A percentile compares a stretch with the other conserved stretches of the same genome.
Conservation (phyloP, 352 stramenopile genomes). For the Globisporangium spiculum region DNA sequence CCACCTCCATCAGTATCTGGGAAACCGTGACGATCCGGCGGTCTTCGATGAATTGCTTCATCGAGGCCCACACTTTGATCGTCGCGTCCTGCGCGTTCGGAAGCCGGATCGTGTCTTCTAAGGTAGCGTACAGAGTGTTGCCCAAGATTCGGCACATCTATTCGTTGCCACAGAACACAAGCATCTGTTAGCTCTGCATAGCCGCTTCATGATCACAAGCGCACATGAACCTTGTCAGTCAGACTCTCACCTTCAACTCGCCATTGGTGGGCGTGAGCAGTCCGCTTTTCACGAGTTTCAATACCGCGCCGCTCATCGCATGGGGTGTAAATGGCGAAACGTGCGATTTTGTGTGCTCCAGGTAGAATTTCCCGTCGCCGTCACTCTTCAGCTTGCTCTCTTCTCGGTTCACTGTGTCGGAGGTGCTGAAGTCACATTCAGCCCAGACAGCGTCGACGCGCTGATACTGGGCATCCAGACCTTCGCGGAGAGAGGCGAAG, state of each 20-base stretch:
- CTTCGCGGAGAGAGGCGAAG: conserved; percentile 26
- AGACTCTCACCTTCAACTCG: background rate
- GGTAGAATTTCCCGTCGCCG: background rate
- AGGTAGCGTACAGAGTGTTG: background rate
- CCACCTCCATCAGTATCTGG: background rate
- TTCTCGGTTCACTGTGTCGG: background rate
- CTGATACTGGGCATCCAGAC: conserved; percentile 24
- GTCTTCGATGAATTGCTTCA: background rate
- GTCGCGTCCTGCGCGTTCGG: too few species aligned
- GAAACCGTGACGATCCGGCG: background rate
- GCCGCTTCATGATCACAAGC: background rate
- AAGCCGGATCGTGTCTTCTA: background rate
- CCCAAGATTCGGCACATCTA: background rate
- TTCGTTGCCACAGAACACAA: background rate
- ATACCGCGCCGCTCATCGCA: background rate
- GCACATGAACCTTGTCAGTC: background rate
- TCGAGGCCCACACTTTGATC: background rate
- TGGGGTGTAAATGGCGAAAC: background rate
- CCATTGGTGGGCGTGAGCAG: background rate
- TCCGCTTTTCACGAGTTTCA: background rate
- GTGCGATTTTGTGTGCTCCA: background rate
- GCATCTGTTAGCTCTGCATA: background rate
- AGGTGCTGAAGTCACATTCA: conserved; percentile 17
- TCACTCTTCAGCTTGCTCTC: background rate
- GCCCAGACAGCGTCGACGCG: conserved; percentile 19